Evolutionary conservation across 2,329 filamentous ascomycete species (phyloP).

Genomic region (Elsinoe fawcettii): DNA sequence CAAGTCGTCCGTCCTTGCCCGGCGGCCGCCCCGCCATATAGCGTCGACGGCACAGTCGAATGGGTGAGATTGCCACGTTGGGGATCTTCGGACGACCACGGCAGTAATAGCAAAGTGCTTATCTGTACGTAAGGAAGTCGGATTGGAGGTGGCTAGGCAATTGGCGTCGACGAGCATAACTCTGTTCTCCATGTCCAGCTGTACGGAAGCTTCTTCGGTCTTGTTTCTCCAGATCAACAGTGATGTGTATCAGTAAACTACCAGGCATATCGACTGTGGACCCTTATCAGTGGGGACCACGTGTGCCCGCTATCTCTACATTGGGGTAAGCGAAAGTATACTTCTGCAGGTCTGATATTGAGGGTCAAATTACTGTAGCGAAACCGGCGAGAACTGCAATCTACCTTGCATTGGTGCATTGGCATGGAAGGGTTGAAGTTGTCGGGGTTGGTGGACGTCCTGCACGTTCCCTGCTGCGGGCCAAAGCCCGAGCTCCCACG

Average conservation of each 20-base stretch:
- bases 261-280: background rate
- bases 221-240: constrained; percentile 3
- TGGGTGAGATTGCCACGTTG: background rate
- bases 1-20: background rate
- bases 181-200: background rate
- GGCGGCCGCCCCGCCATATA: background rate
- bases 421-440: background rate
- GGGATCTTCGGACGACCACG: background rate
- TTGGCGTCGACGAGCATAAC: background rate
- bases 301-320: background rate
- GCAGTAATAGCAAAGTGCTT: background rate
- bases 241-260: background rate
- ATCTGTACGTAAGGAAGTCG: background rate
- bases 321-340: background rate
- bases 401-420: constrained; percentile 3
- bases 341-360: background rate
- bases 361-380: background rate
- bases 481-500: background rate
- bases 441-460: background rate
- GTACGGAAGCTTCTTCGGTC: background rate
- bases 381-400: background rate
- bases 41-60: background rate
- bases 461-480: background rate
- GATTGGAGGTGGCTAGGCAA: background rate
- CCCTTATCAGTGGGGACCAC: constrained; percentile 4